phyloP scores from a whole-genome alignment of 179 eudicot genomes.

The Patellifolia procumbens region DNA sequence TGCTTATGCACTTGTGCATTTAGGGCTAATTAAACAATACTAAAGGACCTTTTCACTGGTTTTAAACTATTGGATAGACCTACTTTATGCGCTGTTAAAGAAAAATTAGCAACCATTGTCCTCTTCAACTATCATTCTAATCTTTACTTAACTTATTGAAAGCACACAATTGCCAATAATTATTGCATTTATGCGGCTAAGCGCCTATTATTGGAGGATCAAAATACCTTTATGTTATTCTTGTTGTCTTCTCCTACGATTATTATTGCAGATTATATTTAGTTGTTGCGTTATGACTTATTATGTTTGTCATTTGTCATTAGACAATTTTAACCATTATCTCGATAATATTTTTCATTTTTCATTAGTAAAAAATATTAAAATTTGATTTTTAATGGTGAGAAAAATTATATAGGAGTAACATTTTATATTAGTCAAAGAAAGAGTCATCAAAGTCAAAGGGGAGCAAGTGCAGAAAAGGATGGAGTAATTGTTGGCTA shows the following conservation, averaged over 20 bases:
- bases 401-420: no score
- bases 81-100: constrained; percentile 29
- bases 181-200: constrained; percentile 25
- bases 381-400: no score
- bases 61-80: constrained; percentile 25
- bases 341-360: no score
- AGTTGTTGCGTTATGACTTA: no score
- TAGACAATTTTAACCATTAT: no score
- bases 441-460: no score
- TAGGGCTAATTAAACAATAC: constrained; percentile 13
- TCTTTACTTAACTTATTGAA: neutral
- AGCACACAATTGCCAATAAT: neutral
- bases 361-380: no score
- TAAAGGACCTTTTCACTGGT: constrained; percentile 19
- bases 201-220: constrained; percentile 8
- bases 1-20: constrained; percentile 13
- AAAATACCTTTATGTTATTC: neutral
- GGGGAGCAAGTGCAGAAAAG: no score
- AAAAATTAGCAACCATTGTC: neutral
- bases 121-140: constrained; percentile 1
- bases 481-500: no score
- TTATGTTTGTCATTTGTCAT: no score
- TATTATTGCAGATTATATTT: constrained; percentile 1
- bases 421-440: no score
- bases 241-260: neutral